Evolutionary conservation across 73 alveolate species (phyloP).

Genomic region (Effrenium voratum): DNA sequence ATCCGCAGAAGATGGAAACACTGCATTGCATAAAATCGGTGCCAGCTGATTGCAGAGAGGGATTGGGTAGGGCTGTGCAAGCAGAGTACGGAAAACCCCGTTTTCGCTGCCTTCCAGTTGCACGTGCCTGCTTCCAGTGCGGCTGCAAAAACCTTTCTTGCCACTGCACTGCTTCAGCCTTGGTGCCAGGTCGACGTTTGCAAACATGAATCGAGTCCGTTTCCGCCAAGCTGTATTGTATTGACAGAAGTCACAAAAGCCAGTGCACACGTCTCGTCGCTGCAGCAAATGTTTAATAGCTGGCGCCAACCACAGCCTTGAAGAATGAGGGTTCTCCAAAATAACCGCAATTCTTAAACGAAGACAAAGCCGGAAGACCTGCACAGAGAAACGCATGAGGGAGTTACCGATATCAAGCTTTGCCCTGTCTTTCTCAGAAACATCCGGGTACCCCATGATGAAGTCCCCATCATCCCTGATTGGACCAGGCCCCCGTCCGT

Average conservation of each 20-base stretch:
- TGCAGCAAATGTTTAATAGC: neutral
- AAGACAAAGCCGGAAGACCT: neutral
- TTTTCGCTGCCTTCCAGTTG: too few species aligned
- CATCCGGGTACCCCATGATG: neutral
- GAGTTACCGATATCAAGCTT: neutral
- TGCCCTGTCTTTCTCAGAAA: neutral
- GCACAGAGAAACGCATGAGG: neutral
- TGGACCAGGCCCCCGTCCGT: slow-evolving; percentile 21
- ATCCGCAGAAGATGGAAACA: too few species aligned
- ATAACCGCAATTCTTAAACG: neutral
- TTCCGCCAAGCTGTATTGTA: neutral
- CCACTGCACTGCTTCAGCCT: too few species aligned
- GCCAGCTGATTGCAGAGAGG: too few species aligned
- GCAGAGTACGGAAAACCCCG: too few species aligned
- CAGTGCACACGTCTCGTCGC: neutral
- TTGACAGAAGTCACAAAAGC: neutral
- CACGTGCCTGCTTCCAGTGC: too few species aligned
- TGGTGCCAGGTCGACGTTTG: too few species aligned
- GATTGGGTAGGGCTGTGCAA: too few species aligned
- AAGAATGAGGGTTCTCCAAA: slow-evolving; percentile 12
- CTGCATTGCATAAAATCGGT: too few species aligned
- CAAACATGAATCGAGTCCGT: neutral
- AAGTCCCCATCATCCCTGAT: neutral
- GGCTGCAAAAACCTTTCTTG: too few species aligned
- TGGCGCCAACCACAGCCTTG: neutral